Evolutionary conservation across 2,329 filamentous ascomycete species (phyloP), one percentile per base, ranked within the genome.

Genomic region (Phaeosphaeria sp.): DNA sequence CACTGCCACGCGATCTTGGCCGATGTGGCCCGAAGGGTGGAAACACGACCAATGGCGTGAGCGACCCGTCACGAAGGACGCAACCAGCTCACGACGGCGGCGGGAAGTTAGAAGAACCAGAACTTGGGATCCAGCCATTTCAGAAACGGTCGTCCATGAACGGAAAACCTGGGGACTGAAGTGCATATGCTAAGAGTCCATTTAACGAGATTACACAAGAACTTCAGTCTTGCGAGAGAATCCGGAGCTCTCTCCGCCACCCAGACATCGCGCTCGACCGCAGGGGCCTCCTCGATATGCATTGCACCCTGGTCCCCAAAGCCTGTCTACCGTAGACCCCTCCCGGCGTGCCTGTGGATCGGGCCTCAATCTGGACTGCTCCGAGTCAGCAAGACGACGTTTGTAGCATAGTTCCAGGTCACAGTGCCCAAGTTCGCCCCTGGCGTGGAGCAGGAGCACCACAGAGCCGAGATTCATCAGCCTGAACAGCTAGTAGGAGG

Each of bases 381-480:
- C 22, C 24, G 45, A 47, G 45, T 47, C 45, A 47, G 45, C 15
- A 9, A 4, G 22, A 24, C n/a, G 21, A 18, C 45, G 22, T 27
- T 47, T 47, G 22, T n/a, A 27, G 45, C 22, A 47, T 30, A 47
- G 24, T 47, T 27, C 45, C 18, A 11, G 45, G 22, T 27, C 45
- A 5, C 45, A 44, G 21, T 47, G 45, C 24, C 45, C 24, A 18
- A 47, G 13, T 7, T 47, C 45, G 45, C 45, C 45, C 45, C 45
- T 47, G 45, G 45, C 45, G 24, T 27, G 15, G 15, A 47, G 13
- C 36, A 15, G n/a, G 45, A 40, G 24, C 54, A 18, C 15, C 39
- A 11, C 54, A 49, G 44, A 56, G 47, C 59, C 48, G 46, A 51
- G 49, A 51, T 55, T 55, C 45, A 54, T 50, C 40, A 49, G 57